Evolutionary conservation across 192 early-diverging fungal genomes (phyloP), one percentile per base, ranked within the genome.

Genomic region (Coemansia sp.): DNA sequence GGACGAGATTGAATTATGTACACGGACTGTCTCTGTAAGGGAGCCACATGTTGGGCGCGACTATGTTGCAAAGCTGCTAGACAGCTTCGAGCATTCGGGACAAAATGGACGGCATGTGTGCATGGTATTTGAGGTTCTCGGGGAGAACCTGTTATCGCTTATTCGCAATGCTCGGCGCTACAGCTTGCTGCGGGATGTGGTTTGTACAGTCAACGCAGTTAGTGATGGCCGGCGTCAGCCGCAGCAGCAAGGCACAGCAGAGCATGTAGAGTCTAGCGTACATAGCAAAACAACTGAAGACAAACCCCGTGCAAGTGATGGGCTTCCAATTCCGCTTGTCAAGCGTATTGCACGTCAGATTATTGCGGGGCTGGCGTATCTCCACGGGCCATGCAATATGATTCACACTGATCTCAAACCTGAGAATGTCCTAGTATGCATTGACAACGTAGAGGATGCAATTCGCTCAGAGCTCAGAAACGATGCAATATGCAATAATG

Each of bases 351-450:
- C 90, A 6, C 89, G 91, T 64, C 97, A 99, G 75, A 88, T 97
- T 17, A 83, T 97, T 24, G 84, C 92, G 72, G 95, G 93, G 3
- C 73, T 99, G 66, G 95, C 95, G 59, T 99, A 96, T 72, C 84
- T 99, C 70, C 97, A 99, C 77, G 83, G 88, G 2, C 88, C 92
- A 52, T 99, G 97, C 82, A 87, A 88, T 30, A 95, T 99, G 64
- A 97, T 99, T 59, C 97, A 99, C 81, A 99, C 97, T 0, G 97
- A 99, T 75, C 74, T 99, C 46, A 99, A 99, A 67, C 97, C 95
- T 10, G 97, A 98, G 78, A 98, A 98, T 73, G 91, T 97, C 5
- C 85, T 98, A 6, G 90, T 96, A n/a, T 93, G 91, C 63, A 88
- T 98, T 31, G 89, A 89, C 50, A 85, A 97, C 63, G 92, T 95